Base-by-base conservation (phyloP, 1,139 yeast species). In the Debaryomyces udenii region DNA sequence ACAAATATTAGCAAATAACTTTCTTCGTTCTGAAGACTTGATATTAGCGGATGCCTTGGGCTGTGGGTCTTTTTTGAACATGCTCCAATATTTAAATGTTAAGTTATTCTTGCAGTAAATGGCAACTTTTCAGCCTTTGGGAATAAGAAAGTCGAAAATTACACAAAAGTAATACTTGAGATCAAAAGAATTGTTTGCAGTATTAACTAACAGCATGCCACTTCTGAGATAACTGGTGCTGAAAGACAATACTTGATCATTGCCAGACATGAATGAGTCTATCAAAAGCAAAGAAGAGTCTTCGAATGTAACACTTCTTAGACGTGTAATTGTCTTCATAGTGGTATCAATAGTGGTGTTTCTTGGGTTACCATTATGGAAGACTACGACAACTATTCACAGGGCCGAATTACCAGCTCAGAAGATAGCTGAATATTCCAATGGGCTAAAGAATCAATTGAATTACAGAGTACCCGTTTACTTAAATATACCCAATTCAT, bases 11-110 rank as follows among this genome's bases (percentile, higher is more conserved):
- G 66, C 59, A 9, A 83, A 66, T 27, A 88, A 64, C 50, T 77
- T 80, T 53, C 90, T 76, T 37, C 95, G 68, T 48, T 90, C 97
- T 0, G 96, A 86, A 9, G 88, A 79, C 61, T 90, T 90, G 46
- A 91, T 73, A 53, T 87, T 87, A 7, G 96, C 80, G 38, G 81
- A 71, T 3, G 95, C 83, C 62, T 89, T 89, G 40, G 82, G 69
- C 59, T 78, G 68, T 5, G 87, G 81, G 39, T 76, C 78, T 50
- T 83, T 83, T 56, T 76, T 78, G 51, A 84, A 85, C 90, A 84
- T 83, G 17, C 15, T 48, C 20, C 11, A 32, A 26, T 23, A 20
- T 27, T 16, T 31, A 24, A 29, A 11, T 22, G 14, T 6, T 6
- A 26, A 11, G 6, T 4, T 26, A 26, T 26, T 22, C 5, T 26